Conservation (phyloP, 352 stramenopile genomes). For the Phytophthora pinifolia region DNA sequence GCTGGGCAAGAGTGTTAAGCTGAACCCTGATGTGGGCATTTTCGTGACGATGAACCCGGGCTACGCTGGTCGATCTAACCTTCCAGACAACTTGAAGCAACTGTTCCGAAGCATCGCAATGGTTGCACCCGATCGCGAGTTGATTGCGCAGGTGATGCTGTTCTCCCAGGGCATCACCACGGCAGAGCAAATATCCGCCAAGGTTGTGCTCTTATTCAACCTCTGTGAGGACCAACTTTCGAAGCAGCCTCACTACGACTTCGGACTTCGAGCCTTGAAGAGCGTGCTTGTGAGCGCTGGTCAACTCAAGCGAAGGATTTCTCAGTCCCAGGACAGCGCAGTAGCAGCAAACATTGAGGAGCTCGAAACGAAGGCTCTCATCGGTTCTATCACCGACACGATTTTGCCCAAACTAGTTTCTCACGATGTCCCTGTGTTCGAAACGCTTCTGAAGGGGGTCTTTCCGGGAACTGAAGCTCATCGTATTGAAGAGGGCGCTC, state of each 20-base stretch:
- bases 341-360: conserved; percentile 51
- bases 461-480: conserved; percentile 94
- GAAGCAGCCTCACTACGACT: conserved; percentile 99
- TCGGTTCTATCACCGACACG: conserved; percentile 98
- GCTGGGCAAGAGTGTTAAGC: conserved; percentile 92
- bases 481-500: conserved; percentile 83
- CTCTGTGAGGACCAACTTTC: conserved; percentile 98
- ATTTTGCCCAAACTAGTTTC: conserved; percentile 99
- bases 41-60: conserved; percentile 99
- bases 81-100: conserved; percentile 99
- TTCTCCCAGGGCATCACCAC: conserved; percentile 99
- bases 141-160: conserved; percentile 99
- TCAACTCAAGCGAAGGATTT: conserved; percentile 96
- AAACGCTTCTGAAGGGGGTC: conserved; percentile 95
- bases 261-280: conserved; percentile 99
- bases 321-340: conserved; percentile 40
- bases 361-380: conserved; percentile 94
- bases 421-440: conserved; percentile 97
- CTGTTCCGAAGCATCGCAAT: conserved; percentile 99
- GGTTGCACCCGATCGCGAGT: conserved; percentile 98
- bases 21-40: conserved; percentile 98
- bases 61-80: conserved; percentile 98
- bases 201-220: conserved; percentile 98
- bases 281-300: conserved; percentile 98
- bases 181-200: conserved; percentile 95